These are phyloP conservation scores for Eucalyptus cloeziana DNA, from an alignment of 345 rosid genomes.

Conservation along the genomic window DNA sequence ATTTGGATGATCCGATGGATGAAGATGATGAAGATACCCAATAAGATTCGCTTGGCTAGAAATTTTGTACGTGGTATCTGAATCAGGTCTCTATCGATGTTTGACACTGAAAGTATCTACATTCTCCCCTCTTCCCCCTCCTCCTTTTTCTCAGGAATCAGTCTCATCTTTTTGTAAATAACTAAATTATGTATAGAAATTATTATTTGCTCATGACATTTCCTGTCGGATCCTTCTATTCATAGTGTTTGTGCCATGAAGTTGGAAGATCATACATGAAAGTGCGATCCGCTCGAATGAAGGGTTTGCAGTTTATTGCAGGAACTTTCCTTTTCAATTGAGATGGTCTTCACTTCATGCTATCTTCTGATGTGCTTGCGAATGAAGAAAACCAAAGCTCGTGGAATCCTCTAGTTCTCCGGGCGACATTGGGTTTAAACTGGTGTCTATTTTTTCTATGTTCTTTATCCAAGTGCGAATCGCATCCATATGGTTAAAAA, in stretches of 20 bases:
- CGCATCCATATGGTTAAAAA: not conserved
- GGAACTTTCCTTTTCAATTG: not conserved
- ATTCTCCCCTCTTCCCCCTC: not conserved
- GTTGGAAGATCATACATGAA: not conserved
- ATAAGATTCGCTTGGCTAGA: conserved; percentile 2
- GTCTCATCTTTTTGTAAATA: not conserved
- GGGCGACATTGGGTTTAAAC: not conserved
- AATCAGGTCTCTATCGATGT: not conserved
- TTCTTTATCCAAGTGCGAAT: not conserved
- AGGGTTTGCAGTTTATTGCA: not conserved
- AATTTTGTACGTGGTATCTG: not conserved
- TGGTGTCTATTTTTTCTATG: not conserved
- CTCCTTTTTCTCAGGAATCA: not conserved
- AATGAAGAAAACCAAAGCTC: not conserved
- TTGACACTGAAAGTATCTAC: not conserved
- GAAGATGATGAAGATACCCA: conserved; percentile 42
- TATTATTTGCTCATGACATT: not conserved
- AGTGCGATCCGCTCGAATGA: not conserved
- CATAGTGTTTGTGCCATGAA: not conserved
- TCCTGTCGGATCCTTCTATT: not conserved
- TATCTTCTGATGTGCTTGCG: not conserved
- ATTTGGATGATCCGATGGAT: conserved; percentile 29
- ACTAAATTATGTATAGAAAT: not conserved
- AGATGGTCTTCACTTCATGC: not conserved
- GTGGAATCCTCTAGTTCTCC: not conserved